phyloP scores from a whole-genome alignment of 495 filamentous ascomycete species.

The Durotheca rogersii region DNA sequence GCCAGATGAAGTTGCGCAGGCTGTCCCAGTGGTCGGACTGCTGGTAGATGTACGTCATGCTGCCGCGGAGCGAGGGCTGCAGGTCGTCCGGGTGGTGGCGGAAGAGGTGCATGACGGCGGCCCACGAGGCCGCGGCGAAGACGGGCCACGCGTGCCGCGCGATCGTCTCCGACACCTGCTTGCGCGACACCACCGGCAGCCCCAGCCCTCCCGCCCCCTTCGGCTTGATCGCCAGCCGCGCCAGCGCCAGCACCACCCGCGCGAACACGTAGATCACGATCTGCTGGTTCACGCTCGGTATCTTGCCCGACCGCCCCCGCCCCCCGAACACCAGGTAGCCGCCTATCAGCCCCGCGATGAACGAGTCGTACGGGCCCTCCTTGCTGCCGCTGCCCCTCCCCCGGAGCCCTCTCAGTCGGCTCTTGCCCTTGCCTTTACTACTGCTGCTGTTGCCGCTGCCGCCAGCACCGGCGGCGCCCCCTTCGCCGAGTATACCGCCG shows the following conservation, averaged over 20 bases:
- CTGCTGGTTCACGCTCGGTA: constrained; percentile 87
- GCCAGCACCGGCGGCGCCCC: too few species aligned
- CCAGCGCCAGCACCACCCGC: constrained; percentile 78
- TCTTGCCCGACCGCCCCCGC: constrained; percentile 56
- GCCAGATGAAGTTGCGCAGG: constrained; percentile 72
- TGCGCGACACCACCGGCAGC: constrained; percentile 44
- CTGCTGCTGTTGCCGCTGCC: too few species aligned
- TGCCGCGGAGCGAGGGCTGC: constrained; percentile 85
- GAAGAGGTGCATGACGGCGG: constrained; percentile 92
- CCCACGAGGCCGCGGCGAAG: constrained; percentile 90
- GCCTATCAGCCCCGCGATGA: constrained; percentile 87
- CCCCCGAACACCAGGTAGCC: constrained; percentile 93
- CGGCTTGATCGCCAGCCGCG: constrained; percentile 76
- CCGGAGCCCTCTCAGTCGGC: too few species aligned
- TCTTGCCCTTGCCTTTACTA: too few species aligned
- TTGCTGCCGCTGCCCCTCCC: constrained; percentile 40
- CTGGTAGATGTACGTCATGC: constrained; percentile 96
- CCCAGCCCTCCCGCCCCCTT: constrained; percentile 38
- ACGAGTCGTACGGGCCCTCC: constrained; percentile 69
- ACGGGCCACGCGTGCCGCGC: constrained; percentile 78
- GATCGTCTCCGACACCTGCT: constrained; percentile 47
- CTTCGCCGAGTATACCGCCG: not conserved
- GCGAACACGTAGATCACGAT: constrained; percentile 98
- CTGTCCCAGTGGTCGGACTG: constrained; percentile 83
- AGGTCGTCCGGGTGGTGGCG: constrained; percentile 85